A percentile compares a stretch with the other conserved stretches of the same genome.
phyloP scores from a whole-genome alignment of 768 basidiomycete genomes.

The Termitomyces sp. region DNA sequence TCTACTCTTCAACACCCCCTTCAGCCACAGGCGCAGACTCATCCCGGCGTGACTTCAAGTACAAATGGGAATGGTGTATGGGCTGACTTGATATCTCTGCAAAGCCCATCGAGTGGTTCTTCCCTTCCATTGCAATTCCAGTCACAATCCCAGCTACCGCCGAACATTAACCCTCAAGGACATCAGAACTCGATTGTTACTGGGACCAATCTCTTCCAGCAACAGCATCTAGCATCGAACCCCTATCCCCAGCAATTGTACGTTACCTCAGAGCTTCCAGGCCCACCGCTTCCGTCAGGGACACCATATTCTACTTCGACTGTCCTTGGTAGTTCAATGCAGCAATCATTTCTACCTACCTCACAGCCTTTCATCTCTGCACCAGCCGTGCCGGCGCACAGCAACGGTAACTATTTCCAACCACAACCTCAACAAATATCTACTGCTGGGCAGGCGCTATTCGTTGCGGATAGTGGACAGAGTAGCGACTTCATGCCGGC shows the following conservation, averaged over 20 bases:
- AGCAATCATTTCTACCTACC: slow-evolving; percentile 18
- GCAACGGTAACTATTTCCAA: slow-evolving; percentile 15
- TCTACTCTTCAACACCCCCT: slow-evolving; percentile 16
- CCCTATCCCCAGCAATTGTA: slow-evolving; percentile 22
- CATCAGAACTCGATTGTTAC: slow-evolving; percentile 19
- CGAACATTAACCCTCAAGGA: slow-evolving; percentile 4
- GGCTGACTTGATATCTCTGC: slow-evolving; percentile 52
- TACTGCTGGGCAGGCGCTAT: slow-evolving; percentile 6
- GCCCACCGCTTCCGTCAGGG: slow-evolving; percentile 1
- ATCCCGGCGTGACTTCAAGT: slow-evolving; percentile 13
- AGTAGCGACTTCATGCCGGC: slow-evolving; percentile 22
- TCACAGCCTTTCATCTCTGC: slow-evolving; percentile 18
- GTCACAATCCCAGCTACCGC: slow-evolving; percentile 6
- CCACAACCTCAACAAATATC: slow-evolving; percentile 20
- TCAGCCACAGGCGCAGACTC: slow-evolving; percentile 18
- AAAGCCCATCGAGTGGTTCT: slow-evolving; percentile 36
- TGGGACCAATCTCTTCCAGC: slow-evolving; percentile 23
- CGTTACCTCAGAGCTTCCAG: slow-evolving; percentile 5
- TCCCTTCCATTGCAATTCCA: slow-evolving; percentile 50
- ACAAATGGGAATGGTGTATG: slow-evolving; percentile 42
- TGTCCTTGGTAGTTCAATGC: slow-evolving; percentile 6
- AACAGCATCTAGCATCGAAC: slow-evolving; percentile 20
- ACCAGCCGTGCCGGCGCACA: slow-evolving; percentile 5
- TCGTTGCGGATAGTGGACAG: slow-evolving; percentile 9
- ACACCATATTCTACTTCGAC: slow-evolving; percentile 1